These are phyloP conservation scores for Omphalotus guepiniiformis DNA, from an alignment of 768 basidiomycete genomes.

Conservation along the genomic window DNA sequence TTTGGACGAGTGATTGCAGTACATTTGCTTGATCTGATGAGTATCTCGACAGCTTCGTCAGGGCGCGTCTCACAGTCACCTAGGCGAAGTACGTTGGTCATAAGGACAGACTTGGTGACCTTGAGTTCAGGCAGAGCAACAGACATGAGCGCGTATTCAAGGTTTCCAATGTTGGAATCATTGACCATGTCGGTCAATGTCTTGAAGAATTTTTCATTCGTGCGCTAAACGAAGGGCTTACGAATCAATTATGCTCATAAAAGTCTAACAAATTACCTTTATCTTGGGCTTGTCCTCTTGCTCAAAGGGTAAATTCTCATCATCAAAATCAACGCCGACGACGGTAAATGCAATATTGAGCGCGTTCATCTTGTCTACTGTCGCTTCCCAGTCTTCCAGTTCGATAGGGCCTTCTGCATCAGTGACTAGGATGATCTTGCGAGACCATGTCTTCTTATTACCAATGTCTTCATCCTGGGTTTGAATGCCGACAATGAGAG, in stretches of 20 bases:
- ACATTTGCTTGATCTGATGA: slow-evolving; percentile 74
- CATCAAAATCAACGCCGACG: slow-evolving; percentile 87
- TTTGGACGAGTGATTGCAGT: slow-evolving; percentile 68
- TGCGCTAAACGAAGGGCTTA: slow-evolving; percentile 38
- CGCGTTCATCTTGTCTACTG: slow-evolving; percentile 58
- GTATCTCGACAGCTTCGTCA: slow-evolving; percentile 72
- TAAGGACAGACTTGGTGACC: slow-evolving; percentile 59
- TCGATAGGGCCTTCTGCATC: slow-evolving; percentile 79
- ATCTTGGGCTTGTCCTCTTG: slow-evolving; percentile 66
- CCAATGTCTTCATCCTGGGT: slow-evolving; percentile 65
- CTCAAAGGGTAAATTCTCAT: slow-evolving; percentile 56
- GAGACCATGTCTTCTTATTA: slow-evolving; percentile 78
- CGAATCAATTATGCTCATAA: background rate
- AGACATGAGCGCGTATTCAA: slow-evolving; percentile 61
- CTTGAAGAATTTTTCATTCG: slow-evolving; percentile 72
- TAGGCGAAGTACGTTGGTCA: slow-evolving; percentile 65
- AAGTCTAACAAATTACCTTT: slow-evolving; percentile 49
- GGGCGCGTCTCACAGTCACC: slow-evolving; percentile 66
- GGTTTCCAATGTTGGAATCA: slow-evolving; percentile 56
- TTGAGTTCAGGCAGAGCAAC: slow-evolving; percentile 61
- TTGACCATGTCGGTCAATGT: slow-evolving; percentile 35
- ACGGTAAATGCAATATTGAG: slow-evolving; percentile 58
- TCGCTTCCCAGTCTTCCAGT: slow-evolving; percentile 71
- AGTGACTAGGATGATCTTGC: slow-evolving; percentile 79
- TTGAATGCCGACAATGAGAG: slow-evolving; percentile 81